Evolutionary conservation across 2,329 filamentous ascomycete genomes (phyloP), one percentile per base, ranked within the genome.

Genomic region (Trematosphaeria pertusa): DNA sequence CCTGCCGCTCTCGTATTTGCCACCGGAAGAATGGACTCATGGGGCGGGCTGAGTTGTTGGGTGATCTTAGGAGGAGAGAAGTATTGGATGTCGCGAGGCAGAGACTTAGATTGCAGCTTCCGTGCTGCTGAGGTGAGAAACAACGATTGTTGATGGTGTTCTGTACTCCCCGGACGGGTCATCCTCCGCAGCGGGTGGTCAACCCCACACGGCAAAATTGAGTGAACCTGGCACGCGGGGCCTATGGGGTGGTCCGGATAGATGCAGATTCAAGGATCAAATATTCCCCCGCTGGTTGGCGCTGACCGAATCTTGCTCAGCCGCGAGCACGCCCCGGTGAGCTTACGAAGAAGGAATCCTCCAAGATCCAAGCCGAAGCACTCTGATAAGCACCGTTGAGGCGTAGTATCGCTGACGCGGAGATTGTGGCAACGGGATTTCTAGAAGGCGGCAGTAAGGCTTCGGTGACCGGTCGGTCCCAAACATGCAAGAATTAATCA

Each of bases 151-250:
- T 7, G 10, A 48, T 39, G 42, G 33, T 48, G 44, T 52, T 44
- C 49, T 48, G 26, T 15, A 26, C 22, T 18, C 31, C 30, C 28
- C 18, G 22, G 39, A 31, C 46, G 43, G 44, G 24, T 26, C 30
- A 32, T 37, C 45, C 49, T 52, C 46, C 44, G 43, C 42, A 43
- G 28, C 48, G 43, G 39, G 47, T 50, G 41, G 51, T 36, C 36
- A 46, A 57, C 52, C 54, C 57, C 52, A 58, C 54, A 59, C 51
- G 54, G 56, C 46, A 59, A 54, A 58, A 60, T 52, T 31, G 32
- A 41, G 14, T 40, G 45, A 56, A 58, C 57, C 54, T 54, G 54
- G 48, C 36, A 49, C 42, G 30, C 45, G 56, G 56, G n/a, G 49
- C 39, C 49, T 58, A n/a, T 21, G 52, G 45, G 50, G 31, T 46